phyloP scores from a whole-genome alignment of 352 stramenopile species.

The Phytopythium helicoides region DNA sequence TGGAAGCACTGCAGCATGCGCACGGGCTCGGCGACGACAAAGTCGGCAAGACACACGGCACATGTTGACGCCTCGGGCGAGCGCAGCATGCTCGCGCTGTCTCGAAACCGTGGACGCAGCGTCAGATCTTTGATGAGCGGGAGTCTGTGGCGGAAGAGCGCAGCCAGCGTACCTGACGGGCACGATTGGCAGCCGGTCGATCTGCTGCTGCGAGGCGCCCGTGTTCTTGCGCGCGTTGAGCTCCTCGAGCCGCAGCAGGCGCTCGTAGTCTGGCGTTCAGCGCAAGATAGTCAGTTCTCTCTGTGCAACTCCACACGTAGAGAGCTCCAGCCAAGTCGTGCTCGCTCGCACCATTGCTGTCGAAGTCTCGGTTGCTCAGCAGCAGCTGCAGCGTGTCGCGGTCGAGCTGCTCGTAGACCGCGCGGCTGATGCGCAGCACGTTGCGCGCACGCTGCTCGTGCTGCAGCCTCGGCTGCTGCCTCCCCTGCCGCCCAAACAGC shows the following conservation, averaged over 20 bases:
- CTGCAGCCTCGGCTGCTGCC: constrained; percentile 8
- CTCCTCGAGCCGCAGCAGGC: constrained; percentile 58
- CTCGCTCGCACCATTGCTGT: constrained; percentile 45
- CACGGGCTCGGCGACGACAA: constrained; percentile 36
- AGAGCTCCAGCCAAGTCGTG: no score
- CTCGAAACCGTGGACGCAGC: neutral
- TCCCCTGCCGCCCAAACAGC: constrained; percentile 24
- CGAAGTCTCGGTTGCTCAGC: constrained; percentile 68
- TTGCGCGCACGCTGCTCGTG: constrained; percentile 13
- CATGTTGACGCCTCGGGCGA: constrained; percentile 50
- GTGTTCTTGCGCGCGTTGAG: constrained; percentile 53
- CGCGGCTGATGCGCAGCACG: constrained; percentile 60
- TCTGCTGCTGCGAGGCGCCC: constrained; percentile 50
- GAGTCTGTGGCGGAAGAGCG: neutral
- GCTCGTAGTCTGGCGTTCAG: constrained; percentile 52
- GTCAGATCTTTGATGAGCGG: neutral
- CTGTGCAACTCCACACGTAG: no score
- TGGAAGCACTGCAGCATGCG: constrained; percentile 81
- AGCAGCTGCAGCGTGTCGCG: constrained; percentile 57
- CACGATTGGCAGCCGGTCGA: constrained; percentile 59
- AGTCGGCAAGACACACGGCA: constrained; percentile 61
- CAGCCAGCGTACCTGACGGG: constrained; percentile 38
- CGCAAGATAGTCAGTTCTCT: no score
- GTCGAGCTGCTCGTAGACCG: constrained; percentile 68
- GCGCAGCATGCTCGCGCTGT: constrained; percentile 62